phyloP scores from a whole-genome alignment of 257 asterid genomes.

The Scutellaria minor region DNA sequence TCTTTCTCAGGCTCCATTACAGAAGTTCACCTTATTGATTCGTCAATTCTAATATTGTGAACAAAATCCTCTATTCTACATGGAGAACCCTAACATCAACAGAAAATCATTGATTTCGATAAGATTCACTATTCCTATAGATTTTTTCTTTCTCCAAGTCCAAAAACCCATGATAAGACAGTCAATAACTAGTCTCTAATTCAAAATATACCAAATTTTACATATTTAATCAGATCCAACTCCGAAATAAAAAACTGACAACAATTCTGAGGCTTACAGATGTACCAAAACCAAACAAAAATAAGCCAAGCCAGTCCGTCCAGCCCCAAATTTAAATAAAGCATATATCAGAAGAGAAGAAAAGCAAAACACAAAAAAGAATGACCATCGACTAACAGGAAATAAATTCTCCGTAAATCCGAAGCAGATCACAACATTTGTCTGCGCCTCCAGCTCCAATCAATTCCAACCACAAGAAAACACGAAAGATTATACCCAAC shows the following conservation, averaged over 20 bases:
- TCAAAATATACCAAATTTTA: not conserved
- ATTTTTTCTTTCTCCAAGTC: slow-evolving; percentile 11
- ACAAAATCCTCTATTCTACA: slow-evolving; percentile 1
- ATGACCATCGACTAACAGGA: slow-evolving; percentile 35
- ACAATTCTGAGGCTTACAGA: slow-evolving; percentile 27
- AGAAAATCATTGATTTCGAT: not conserved
- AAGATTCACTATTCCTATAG: not conserved
- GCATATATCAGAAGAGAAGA: not conserved
- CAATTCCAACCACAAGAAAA: slow-evolving; percentile 15
- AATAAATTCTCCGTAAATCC: slow-evolving; percentile 27
- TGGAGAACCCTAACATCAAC: not conserved
- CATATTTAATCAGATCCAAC: slow-evolving; percentile 45
- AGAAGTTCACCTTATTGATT: slow-evolving; percentile 18
- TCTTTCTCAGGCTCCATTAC: slow-evolving; percentile 10
- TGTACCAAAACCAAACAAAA: slow-evolving; percentile 29
- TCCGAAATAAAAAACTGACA: slow-evolving; percentile 17
- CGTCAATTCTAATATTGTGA: not conserved
- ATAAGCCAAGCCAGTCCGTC: slow-evolving; percentile 20
- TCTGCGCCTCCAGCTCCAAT: slow-evolving; percentile 32
- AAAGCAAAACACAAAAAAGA: not conserved
- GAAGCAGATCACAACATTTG: slow-evolving; percentile 38
- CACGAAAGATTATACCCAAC: not conserved
- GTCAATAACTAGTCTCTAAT: slow-evolving; percentile 24
- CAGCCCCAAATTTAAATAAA: slow-evolving; percentile 25
- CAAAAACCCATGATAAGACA: not conserved